Evolutionary conservation across 352 stramenopile genomes (phyloP), one percentile per base, ranked within the genome.

Genomic region (Pythium utonaiense): DNA sequence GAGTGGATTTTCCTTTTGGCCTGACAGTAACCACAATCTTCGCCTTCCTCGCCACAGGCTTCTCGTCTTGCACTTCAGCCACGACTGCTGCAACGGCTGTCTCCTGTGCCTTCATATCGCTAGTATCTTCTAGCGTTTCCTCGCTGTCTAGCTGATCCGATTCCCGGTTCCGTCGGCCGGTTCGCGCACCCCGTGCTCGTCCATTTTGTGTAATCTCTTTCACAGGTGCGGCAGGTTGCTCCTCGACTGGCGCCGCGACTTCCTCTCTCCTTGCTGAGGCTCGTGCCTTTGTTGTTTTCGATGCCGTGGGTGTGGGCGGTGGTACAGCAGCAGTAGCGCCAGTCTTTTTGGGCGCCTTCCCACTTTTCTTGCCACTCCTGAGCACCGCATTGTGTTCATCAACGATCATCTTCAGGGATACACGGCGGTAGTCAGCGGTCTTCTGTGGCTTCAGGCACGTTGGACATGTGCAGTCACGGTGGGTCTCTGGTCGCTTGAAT

Each of bases 321-420:
- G 44, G 17, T 9, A 24, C 21, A 13, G 44, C 10, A 31, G 21
- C 24, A 19, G 44, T 22, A 5, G 41, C 41, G 8, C 30, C 21
- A 6, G 2, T 24, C 24, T 51, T 51, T 38, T 59, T 59, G 16
- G 34, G 28, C 28, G 28, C 28, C n/a, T n/a, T n/a, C n/a, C n/a
- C n/a, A n/a, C n/a, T n/a, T 9, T 42, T 21, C 48, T 12, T 25
- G n/a, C 19, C 25, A 17, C 36, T n/a, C n/a, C n/a, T n/a, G n/a
- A n/a, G n/a, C n/a, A n/a, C n/a, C n/a, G n/a, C 3, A 30, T 67
- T 67, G 53, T 67, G 60, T 27, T 67, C 34, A 21, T 67, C 60
- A 41, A 67, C 61, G 19, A 67, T 67, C 24, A 21, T 48, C 45
- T 58, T 62, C 9, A 67, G 44, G 17, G 41, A 47, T 6, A 58